phyloP scores from a whole-genome alignment of 164 flowering plant species.

The Echeveria elegans region DNA sequence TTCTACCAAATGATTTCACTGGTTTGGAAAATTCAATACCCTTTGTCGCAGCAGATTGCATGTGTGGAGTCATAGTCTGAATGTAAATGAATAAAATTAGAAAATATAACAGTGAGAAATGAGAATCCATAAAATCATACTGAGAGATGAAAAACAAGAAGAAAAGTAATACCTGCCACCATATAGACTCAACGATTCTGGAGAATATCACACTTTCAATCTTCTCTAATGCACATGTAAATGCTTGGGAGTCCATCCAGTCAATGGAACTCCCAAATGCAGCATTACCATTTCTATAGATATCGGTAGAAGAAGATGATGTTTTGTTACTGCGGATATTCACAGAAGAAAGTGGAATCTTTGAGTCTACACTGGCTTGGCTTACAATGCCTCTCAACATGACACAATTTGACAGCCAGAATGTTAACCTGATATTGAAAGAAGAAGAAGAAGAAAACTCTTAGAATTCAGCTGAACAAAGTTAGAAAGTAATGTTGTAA shows the following conservation, averaged over 20 bases:
- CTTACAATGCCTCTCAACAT: conserved; percentile 68
- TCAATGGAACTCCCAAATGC: conserved; percentile 14
- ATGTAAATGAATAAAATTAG: neutral
- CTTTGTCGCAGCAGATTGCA: conserved; percentile 45
- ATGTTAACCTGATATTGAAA: conserved; percentile 58
- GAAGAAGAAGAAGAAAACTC: too few species aligned
- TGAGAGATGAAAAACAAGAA: neutral
- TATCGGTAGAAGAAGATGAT: conserved; percentile 13
- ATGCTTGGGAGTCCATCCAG: conserved; percentile 58
- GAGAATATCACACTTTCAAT: conserved; percentile 88
- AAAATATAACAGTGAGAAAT: neutral
- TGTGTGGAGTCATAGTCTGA: conserved; percentile 64
- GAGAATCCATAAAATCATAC: neutral
- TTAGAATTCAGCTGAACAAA: neutral
- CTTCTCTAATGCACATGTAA: conserved; percentile 57
- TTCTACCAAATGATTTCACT: conserved; percentile 20
- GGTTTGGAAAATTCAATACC: conserved; percentile 19
- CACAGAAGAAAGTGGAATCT: conserved; percentile 23
- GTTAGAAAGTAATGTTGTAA: neutral
- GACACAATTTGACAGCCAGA: conserved; percentile 88
- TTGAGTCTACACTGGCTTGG: conserved; percentile 21
- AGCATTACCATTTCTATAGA: conserved; percentile 18
- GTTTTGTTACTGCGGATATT: conserved; percentile 17
- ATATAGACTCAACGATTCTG: conserved; percentile 71
- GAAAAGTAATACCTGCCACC: conserved; percentile 81